phyloP scores from a whole-genome alignment of 164 flowering plant species.

The Nelumbo lutea region DNA sequence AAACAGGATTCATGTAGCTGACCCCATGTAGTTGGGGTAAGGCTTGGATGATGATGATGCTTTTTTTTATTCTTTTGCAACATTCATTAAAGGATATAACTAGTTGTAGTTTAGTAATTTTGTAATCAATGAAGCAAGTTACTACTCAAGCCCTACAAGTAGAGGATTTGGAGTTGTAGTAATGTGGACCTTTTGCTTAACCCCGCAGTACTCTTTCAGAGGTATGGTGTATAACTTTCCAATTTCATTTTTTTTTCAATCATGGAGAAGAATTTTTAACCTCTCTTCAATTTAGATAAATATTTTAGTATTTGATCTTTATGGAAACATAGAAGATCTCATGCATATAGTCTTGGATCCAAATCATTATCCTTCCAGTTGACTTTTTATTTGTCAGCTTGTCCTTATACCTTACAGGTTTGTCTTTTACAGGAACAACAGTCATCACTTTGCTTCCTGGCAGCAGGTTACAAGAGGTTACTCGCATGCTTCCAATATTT shows the following conservation, averaged over 20 bases:
- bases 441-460: conserved; percentile 83
- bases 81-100: too few relatives aligned
- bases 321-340: not conserved
- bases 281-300: not conserved
- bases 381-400: not conserved
- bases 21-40: too few relatives aligned
- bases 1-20: too few relatives aligned
- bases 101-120: too few relatives aligned
- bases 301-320: not conserved
- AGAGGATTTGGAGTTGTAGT: too few relatives aligned
- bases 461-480: conserved; percentile 91
- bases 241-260: not conserved
- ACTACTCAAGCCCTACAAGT: too few relatives aligned
- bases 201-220: too few relatives aligned
- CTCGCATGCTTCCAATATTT: conserved; percentile 77
- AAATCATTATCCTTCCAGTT: not conserved
- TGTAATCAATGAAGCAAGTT: too few relatives aligned
- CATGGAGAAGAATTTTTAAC: not conserved
- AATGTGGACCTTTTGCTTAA: too few relatives aligned
- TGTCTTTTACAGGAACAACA: conserved; percentile 50
- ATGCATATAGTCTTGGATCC: not conserved
- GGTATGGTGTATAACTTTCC: too few relatives aligned
- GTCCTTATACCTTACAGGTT: not conserved
- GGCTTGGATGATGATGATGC: too few relatives aligned
- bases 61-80: too few relatives aligned